Evolutionary conservation across 305 asterid species (phyloP), one percentile per base, ranked within the genome.

Genomic region (Fraxinus xanthoxyloides): DNA sequence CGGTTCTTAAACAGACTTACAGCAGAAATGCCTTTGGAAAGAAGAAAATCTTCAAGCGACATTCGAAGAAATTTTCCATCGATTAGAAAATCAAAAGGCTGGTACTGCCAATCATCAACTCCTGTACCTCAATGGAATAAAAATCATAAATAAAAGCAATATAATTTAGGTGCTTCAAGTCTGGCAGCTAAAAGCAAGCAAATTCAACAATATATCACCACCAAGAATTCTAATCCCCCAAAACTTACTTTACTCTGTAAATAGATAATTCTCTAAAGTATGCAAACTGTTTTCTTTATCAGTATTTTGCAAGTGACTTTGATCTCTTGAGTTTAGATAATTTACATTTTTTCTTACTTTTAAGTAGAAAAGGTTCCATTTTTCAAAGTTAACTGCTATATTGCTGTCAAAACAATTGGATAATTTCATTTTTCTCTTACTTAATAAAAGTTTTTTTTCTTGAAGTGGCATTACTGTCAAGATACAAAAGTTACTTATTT

Each of bases 41-140:
- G 89, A 84, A 95, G 95, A 89, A 94, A 94, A 87, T 93, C 97
- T 82, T 94, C 96, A 3, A 95, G 95, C n/a, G 97, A 89, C 95
- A 91, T 86, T 78, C 99, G 91, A 51, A 93, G 95, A 85, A 93
- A 87, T 87, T 92, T 98, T 67, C 95, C 97, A 79, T 87, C 95
- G 51, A 95, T 90, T 79, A 93, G 90, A 84, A 95, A 93, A 85
- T 93, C 99, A 76, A 93, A 93, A 8, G 98, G 92, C 86, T 93
- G 97, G 31, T 88, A 46, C 65, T 86, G 54, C 97, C 94, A 92
- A 28, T 90, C 93, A 80, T 46, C 92, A 77, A 91, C 88, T 70
- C 80, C 98, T 94, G 86, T 73, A 75, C 15, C 31, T 19, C 4
- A 74, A 51, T 63, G 5, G n/a, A 4, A 77, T 9, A 74, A 31